Evolutionary conservation across 768 basidiomycete species (phyloP), one percentile per base, ranked within the genome.

Genomic region (Leccinum subgranulosum): DNA sequence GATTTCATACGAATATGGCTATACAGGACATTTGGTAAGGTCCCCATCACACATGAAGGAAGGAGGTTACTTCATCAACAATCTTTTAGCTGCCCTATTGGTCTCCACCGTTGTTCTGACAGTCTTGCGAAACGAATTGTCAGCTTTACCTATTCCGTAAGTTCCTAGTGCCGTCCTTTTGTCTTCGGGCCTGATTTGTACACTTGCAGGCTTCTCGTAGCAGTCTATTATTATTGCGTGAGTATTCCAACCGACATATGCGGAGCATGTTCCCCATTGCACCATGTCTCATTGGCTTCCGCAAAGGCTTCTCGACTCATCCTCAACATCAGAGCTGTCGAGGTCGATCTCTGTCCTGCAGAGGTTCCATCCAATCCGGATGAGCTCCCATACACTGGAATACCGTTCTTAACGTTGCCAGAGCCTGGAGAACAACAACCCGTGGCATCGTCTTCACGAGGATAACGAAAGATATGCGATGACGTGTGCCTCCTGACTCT

Each of bases 151-250:
- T 2, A n/a, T 67, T 51, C 12, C 56, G 66, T 68, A 54, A 56
- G 66, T 1, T 11, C 14, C 25, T 25, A 23, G 10, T 48, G 25
- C 31, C 29, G 41, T 53, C 11, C n/a, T 19, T 27, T 25, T 9
- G 28, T 27, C 25, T 19, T 29, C 14, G 4, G 28, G 31, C 52
- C 39, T 66, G 25, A 60, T 57, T 48, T 50, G 17, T 43, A 49
- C 50, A 19, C n/a, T 47, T 47, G 10, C 49, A 67, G 66, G 25
- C 23, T 57, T 0, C 64, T 67, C 3, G 29, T 67, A 8, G 56
- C 60, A 1, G 51, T 49, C 14, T 67, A 67, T 54, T 63, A 64
- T 0, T 66, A 62, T 27, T 68, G 66, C 19, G 66, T 67, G 56
- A 54, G 66, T 62, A 57, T 21, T 2, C 7, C 1, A 14, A 46